Conservation (phyloP, 768 basidiomycete species). For the Lentinula sp. region DNA sequence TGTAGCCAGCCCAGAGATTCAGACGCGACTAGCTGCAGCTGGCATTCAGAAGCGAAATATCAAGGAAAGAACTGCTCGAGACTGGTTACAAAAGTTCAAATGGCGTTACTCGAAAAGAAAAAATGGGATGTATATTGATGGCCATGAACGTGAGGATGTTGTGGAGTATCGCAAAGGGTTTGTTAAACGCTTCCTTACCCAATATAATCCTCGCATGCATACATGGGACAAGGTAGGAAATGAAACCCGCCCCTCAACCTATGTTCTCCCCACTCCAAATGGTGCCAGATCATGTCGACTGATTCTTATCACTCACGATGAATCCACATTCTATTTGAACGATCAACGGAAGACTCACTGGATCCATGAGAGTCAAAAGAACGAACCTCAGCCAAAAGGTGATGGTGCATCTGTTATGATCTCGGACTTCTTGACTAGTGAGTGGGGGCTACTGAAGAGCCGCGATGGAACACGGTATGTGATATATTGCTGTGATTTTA, state of each 20-base stretch:
- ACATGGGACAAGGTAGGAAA: slow-evolving; percentile 22
- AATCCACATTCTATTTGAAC: slow-evolving; percentile 24
- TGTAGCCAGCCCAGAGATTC: no score
- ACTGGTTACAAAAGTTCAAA: slow-evolving; percentile 26
- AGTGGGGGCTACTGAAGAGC: slow-evolving; percentile 15
- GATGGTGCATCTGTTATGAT: slow-evolving; percentile 25
- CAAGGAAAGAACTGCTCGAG: slow-evolving; percentile 21
- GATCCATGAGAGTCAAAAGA: slow-evolving; percentile 11
- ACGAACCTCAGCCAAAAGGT: slow-evolving; percentile 19
- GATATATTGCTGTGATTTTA: not conserved
- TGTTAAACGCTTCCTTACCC: slow-evolving; percentile 13
- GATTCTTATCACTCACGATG: slow-evolving; percentile 16
- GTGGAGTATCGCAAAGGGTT: slow-evolving; percentile 23
- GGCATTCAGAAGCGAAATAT: slow-evolving; percentile 17
- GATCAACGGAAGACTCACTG: slow-evolving; percentile 17
- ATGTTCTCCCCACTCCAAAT: slow-evolving; percentile 10
- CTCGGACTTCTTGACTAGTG: slow-evolving; percentile 21
- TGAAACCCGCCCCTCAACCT: not conserved
- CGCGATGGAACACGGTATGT: not conserved
- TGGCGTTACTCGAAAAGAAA: slow-evolving; percentile 20
- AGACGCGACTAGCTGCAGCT: slow-evolving; percentile 15
- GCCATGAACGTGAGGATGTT: slow-evolving; percentile 31
- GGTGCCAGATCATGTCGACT: slow-evolving; percentile 11
- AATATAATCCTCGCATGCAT: slow-evolving; percentile 18
- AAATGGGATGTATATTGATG: slow-evolving; percentile 31